Percentiles rank a stretch among this genome's conserved stretches.
These are phyloP conservation scores for Lasiodiplodia gonubiensis DNA, from an alignment of 2,329 filamentous ascomycete species.

Conservation along the genomic window DNA sequence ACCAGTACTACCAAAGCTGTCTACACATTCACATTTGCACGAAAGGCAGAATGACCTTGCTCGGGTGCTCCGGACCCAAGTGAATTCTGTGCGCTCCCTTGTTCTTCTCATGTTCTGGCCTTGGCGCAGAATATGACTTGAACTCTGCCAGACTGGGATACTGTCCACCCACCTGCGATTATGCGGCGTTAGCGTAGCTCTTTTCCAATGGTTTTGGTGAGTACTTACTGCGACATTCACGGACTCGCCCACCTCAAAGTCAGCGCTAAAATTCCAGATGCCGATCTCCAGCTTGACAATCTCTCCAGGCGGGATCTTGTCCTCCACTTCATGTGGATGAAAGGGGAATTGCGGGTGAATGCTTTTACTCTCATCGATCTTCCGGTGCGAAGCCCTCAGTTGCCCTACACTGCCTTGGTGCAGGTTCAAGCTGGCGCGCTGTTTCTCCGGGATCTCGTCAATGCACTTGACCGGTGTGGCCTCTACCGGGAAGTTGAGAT, in stretches of 20 bases:
- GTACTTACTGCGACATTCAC: constrained; percentile 33
- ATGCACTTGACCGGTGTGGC: constrained; percentile 45
- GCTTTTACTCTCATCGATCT: constrained; percentile 35
- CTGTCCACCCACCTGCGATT: constrained; percentile 31
- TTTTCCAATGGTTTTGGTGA: no score
- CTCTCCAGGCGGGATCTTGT: constrained; percentile 50
- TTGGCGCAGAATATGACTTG: constrained; percentile 45
- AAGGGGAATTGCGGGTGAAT: constrained; percentile 40
- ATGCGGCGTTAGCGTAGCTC: neutral
- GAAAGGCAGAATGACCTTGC: constrained; percentile 48
- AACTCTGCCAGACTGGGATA: constrained; percentile 49
- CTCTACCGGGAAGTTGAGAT: constrained; percentile 53
- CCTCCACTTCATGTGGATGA: constrained; percentile 49
- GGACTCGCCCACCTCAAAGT: constrained; percentile 52
- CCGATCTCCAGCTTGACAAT: constrained; percentile 56
- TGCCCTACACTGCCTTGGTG: constrained; percentile 53
- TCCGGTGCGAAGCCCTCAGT: constrained; percentile 53
- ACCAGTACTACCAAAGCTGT: neutral
- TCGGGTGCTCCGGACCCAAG: constrained; percentile 46
- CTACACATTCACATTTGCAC: constrained; percentile 30
- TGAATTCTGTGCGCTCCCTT: constrained; percentile 49
- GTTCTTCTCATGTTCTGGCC: constrained; percentile 51
- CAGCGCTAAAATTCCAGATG: constrained; percentile 55
- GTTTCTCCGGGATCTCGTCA: constrained; percentile 64
- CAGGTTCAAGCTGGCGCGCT: constrained; percentile 49